phyloP scores from a whole-genome alignment of 2,329 filamentous ascomycete genomes.

The Metarhizium anisopliae region DNA sequence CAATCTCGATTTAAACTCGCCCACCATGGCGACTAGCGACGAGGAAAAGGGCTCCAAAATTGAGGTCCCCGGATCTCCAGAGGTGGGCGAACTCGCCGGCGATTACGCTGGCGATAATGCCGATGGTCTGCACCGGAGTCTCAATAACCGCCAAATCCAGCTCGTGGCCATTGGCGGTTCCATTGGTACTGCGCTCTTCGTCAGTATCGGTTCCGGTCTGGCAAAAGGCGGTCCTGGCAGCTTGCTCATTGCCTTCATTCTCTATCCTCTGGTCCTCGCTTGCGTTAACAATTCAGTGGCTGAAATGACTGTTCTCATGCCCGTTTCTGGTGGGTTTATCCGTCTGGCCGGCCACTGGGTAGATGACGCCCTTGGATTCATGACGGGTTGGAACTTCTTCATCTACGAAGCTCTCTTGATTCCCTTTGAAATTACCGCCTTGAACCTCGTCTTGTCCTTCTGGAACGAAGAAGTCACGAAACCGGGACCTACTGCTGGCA shows the following conservation, averaged over 20 bases:
- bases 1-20: neutral
- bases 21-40: constrained; percentile 14
- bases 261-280: constrained; percentile 47
- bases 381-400: constrained; percentile 36
- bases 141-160: constrained; percentile 48
- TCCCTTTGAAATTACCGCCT: constrained; percentile 33
- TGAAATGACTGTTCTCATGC: constrained; percentile 56
- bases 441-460: constrained; percentile 33
- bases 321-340: constrained; percentile 54
- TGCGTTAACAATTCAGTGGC: constrained; percentile 57
- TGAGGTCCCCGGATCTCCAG: constrained; percentile 14
- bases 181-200: constrained; percentile 50
- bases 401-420: constrained; percentile 34
- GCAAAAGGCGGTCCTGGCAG: constrained; percentile 34
- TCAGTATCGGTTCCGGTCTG: constrained; percentile 50
- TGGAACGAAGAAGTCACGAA: constrained; percentile 38
- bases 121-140: constrained; percentile 34
- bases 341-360: constrained; percentile 57
- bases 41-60: constrained; percentile 20
- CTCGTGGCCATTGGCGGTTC: constrained; percentile 50
- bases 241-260: constrained; percentile 48
- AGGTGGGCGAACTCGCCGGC: constrained; percentile 15
- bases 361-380: constrained; percentile 55
- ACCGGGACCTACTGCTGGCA: constrained; percentile 57
- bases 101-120: constrained; percentile 21